Percentiles rank a stretch among this genome's conserved stretches.
These are phyloP conservation scores for Solanum neorickii DNA, from an alignment of 257 asterid genomes.

Conservation along the genomic window DNA sequence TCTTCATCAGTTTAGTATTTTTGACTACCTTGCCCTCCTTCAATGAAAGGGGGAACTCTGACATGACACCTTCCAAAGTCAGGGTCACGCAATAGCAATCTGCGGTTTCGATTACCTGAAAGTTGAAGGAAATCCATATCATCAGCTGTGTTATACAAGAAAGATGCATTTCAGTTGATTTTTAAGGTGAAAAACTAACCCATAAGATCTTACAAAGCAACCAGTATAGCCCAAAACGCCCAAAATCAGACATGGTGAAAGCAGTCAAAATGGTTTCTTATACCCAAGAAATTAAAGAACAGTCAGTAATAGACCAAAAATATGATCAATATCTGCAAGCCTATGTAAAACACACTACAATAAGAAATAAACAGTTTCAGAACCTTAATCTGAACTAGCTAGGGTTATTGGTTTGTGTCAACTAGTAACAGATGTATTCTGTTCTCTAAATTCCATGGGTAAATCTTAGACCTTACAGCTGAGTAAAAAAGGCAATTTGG, in stretches of 20 bases:
- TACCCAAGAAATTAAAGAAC: not conserved
- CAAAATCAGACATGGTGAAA: not conserved
- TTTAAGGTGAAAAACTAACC: not conserved
- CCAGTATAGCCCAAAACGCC: not conserved
- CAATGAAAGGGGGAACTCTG: constrained; percentile 1
- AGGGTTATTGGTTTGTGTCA: not conserved
- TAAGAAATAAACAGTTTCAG: not conserved
- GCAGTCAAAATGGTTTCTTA: not conserved
- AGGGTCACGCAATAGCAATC: constrained; percentile 14
- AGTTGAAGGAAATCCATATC: not conserved
- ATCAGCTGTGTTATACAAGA: not conserved
- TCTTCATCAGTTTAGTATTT: not conserved
- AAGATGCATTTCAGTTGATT: not conserved
- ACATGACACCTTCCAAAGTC: constrained; percentile 6
- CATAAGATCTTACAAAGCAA: not conserved
- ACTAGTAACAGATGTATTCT: not conserved
- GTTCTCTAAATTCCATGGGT: not conserved
- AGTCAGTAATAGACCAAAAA: not conserved
- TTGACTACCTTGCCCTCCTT: not conserved
- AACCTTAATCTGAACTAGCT: not conserved
- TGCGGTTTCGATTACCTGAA: constrained; percentile 33
- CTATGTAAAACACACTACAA: not conserved
- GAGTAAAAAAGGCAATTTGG: not conserved
- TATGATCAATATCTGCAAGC: not conserved
- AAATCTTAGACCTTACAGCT: not conserved